Evolutionary conservation across 257 asterid genomes (phyloP), one percentile per base, ranked within the genome.

Genomic region (Cruciata laevipes): DNA sequence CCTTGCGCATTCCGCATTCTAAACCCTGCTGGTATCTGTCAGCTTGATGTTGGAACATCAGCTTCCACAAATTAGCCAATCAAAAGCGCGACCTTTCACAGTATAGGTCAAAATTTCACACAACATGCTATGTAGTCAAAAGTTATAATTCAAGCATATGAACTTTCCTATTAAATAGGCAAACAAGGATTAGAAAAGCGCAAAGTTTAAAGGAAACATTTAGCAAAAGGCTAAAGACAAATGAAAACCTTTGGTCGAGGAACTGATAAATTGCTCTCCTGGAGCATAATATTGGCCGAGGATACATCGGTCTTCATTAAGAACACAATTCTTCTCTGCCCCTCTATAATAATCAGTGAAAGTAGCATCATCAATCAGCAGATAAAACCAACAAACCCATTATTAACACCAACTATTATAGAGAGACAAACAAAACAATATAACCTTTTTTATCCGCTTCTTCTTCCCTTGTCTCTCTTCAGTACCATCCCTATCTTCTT

Each of bases 221-320:
- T 71, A 20, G 61, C 57, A 62, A 47, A 20, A 44, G 32, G 6
- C 18, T 38, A 35, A 23, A 5, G 21, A 60, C 21, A 14, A 77
- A 72, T 59, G 70, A 78, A 71, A 70, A 60, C 66, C 75, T 85
- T 89, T 23, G 95, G 98, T 18, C 97, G 96, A 76, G 83, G 81
- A 74, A 93, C 97, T 9, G 95, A 71, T 59, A 90, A 85, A 71
- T 92, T 90, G 81, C 88, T 88, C 76, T 93, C 98, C 82, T 93
- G 91, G 61, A 92, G 95, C 63, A 93, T 83, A 95, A 65, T 89
- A 89, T 69, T 93, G 96, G 80, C 89, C 98, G 85, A 27, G 30
- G 30, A 27, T 27, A 27, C 30, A 1, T 27, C 30, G 30, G 30
- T 27, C 30, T 27, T 27, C 98, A 68, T 93, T 97, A 47, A 93